Evolutionary conservation across 176 grass and related monocot genomes (phyloP).

Genomic region (Rhynchospora breviuscula): DNA sequence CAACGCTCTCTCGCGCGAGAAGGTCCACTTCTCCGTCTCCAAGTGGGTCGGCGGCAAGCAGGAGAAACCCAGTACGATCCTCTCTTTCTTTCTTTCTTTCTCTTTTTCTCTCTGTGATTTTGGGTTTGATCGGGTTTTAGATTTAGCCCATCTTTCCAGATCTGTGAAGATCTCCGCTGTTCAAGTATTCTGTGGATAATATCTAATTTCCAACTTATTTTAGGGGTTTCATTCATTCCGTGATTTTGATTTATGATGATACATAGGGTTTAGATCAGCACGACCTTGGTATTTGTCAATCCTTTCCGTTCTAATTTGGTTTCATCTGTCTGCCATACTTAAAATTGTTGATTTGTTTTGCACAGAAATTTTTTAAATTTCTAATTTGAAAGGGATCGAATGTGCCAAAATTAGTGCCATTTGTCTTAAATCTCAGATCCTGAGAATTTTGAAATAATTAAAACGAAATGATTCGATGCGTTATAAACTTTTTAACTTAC

Average conservation of each 20-base stretch:
- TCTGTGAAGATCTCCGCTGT: background rate
- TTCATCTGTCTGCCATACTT: background rate
- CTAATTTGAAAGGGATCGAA: background rate
- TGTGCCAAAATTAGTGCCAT: background rate
- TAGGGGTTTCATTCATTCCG: too few relatives aligned
- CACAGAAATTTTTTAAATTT: background rate
- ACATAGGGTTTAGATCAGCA: background rate
- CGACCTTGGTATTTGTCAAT: background rate
- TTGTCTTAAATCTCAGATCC: background rate
- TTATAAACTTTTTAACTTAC: too few relatives aligned
- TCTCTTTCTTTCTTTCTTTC: background rate
- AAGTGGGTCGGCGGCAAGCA: slow-evolving; percentile 71
- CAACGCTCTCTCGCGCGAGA: slow-evolving; percentile 61
- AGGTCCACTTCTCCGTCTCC: slow-evolving; percentile 94
- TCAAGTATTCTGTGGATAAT: background rate
- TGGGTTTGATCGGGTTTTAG: background rate
- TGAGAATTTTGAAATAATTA: background rate
- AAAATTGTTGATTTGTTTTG: too few relatives aligned
- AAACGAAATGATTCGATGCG: background rate
- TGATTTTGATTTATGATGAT: too few relatives aligned
- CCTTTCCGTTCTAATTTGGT: background rate
- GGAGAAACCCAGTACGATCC: slow-evolving; percentile 68
- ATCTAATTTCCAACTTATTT: too few relatives aligned
- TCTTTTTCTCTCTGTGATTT: background rate
- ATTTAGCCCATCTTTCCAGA: background rate